phyloP scores from a whole-genome alignment of 129 eudicot genomes.

The Ambrosia trifida region DNA sequence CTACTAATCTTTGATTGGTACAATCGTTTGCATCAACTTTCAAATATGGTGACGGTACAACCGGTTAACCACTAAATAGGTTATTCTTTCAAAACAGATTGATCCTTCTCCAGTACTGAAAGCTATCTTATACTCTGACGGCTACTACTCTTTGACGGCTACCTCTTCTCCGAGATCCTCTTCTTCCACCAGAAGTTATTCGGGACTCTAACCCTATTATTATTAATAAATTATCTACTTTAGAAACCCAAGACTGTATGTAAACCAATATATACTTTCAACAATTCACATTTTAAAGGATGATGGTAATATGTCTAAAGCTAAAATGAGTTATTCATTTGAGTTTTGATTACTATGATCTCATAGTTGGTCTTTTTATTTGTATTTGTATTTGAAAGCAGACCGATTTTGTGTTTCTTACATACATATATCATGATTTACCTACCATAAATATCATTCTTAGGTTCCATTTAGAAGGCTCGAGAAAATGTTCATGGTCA shows the following conservation, averaged over 20 bases:
- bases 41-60: too few species aligned
- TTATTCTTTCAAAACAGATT: background rate
- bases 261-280: background rate
- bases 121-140: too few species aligned
- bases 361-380: background rate
- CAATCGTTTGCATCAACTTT: too few species aligned
- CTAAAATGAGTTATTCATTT: background rate
- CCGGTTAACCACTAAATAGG: background rate
- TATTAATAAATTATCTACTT: background rate
- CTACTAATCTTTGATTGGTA: too few species aligned
- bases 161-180: background rate
- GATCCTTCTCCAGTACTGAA: too few species aligned
- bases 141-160: background rate
- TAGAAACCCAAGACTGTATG: background rate
- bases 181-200: background rate
- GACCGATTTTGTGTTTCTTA: background rate
- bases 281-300: background rate
- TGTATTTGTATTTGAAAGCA: constrained; percentile 6
- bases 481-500: constrained; percentile 1
- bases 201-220: background rate
- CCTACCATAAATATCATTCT: constrained; percentile 4
- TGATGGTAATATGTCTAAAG: background rate
- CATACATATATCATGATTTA: background rate
- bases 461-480: background rate
- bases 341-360: background rate